Conservation (phyloP, 352 stramenopile species). For the Globisporangium apiculatum region DNA sequence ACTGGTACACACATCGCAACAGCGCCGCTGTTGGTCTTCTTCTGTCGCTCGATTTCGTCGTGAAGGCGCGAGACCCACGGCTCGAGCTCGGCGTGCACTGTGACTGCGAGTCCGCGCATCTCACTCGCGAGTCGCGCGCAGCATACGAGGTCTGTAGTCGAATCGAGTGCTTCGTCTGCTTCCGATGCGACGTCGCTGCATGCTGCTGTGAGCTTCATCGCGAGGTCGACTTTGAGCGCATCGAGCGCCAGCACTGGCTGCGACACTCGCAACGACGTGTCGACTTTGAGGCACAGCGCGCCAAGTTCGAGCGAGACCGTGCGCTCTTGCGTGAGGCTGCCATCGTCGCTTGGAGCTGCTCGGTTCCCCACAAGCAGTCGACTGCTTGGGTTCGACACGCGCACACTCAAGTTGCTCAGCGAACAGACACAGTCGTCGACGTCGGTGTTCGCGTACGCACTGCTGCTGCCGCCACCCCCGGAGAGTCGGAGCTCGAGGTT, state of each 20-base stretch:
- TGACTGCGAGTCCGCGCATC: constrained; percentile 1
- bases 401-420: constrained; percentile 5
- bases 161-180: not conserved
- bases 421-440: not conserved
- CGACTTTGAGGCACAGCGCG: not conserved
- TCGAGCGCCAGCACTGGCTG: constrained; percentile 4
- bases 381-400: constrained; percentile 1
- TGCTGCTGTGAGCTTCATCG: constrained; percentile 5
- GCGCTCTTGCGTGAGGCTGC: not conserved
- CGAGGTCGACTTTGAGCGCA: constrained; percentile 10
- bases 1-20: too few relatives aligned
- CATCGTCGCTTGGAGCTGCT: too few relatives aligned
- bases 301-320: constrained; percentile 6
- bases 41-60: constrained; percentile 1
- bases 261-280: not conserved
- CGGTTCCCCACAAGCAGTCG: not conserved
- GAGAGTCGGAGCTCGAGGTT: constrained; percentile 7
- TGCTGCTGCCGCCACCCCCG: not conserved
- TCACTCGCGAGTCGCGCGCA: constrained; percentile 10
- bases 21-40: not conserved
- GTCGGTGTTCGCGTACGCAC: not conserved
- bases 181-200: not conserved
- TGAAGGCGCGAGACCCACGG: constrained; percentile 15
- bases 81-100: constrained; percentile 1
- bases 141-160: not conserved